Evolutionary conservation across 1,284 basidiomycete species (phyloP).

Genomic region (Vanrija sp.): DNA sequence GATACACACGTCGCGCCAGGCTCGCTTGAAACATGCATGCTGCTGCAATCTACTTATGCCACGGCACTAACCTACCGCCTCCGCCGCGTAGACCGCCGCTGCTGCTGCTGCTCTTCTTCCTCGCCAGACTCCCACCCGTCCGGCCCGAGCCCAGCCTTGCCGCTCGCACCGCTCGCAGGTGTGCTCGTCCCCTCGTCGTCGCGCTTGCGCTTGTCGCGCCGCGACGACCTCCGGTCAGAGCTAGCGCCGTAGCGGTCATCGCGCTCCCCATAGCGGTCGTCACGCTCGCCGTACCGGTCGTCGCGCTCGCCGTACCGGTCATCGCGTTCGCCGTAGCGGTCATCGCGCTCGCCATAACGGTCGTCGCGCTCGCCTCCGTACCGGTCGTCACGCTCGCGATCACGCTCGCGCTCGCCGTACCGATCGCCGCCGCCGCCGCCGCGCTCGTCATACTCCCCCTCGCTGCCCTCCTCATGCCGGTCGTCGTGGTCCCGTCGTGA

Average conservation of each 20-base stretch:
- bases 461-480: neutral
- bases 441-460: slow-evolving; percentile 16
- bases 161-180: neutral
- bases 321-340: slow-evolving; percentile 4
- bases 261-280: neutral
- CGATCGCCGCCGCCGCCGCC: slow-evolving; percentile 9
- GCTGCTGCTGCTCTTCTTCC: slow-evolving; percentile 28
- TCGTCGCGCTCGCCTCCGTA: slow-evolving; percentile 4
- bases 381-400: slow-evolving; percentile 6
- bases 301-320: slow-evolving; percentile 4
- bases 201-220: neutral
- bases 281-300: slow-evolving; percentile 1
- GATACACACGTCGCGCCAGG: too few relatives aligned
- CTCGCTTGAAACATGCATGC: too few relatives aligned
- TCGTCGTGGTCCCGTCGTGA: slow-evolving; percentile 6
- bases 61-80: too few relatives aligned
- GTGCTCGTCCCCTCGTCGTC: neutral
- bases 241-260: neutral
- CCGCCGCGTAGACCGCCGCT: slow-evolving; percentile 14
- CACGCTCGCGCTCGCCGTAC: slow-evolving; percentile 7
- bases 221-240: neutral
- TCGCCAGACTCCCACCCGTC: slow-evolving; percentile 32
- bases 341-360: neutral
- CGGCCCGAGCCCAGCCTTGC: slow-evolving; percentile 16
- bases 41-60: too few relatives aligned